Percentiles rank a stretch among this genome's conserved stretches.
These are phyloP conservation scores for Fistulifera pelliculosa DNA, from an alignment of 108 stramenopile species.

Conservation along the genomic window DNA sequence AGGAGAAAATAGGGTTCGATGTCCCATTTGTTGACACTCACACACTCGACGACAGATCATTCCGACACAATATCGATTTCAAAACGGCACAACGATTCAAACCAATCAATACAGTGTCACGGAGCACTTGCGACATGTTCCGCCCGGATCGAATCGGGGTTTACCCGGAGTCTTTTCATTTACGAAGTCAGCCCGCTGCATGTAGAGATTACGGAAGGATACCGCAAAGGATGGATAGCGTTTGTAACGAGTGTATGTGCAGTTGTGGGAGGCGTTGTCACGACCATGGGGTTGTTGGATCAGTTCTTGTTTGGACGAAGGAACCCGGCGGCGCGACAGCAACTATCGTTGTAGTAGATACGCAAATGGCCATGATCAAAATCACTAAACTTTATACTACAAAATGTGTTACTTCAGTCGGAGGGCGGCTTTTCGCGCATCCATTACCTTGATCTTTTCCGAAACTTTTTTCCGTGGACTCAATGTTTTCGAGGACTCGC, in stretches of 20 bases:
- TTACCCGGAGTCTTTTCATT: slow-evolving; percentile 95
- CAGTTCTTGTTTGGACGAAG: slow-evolving; percentile 29
- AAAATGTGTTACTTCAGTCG: too few relatives aligned
- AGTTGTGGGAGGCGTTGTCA: slow-evolving; percentile 80
- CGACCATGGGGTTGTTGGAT: slow-evolving; percentile 79
- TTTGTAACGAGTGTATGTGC: slow-evolving; percentile 85
- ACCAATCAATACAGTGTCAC: slow-evolving; percentile 96
- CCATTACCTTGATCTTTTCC: too few relatives aligned
- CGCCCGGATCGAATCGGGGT: slow-evolving; percentile 79
- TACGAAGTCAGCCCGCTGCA: slow-evolving; percentile 93
- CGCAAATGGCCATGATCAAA: too few relatives aligned
- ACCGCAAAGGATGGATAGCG: slow-evolving; percentile 68
- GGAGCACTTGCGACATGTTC: slow-evolving; percentile 92
- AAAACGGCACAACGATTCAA: slow-evolving; percentile 69
- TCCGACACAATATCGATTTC: slow-evolving; percentile 79
- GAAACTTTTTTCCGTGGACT: too few relatives aligned
- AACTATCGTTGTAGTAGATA: too few relatives aligned
- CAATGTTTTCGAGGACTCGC: too few relatives aligned
- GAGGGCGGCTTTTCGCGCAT: too few relatives aligned
- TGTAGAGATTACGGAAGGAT: slow-evolving; percentile 83
- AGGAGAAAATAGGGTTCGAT: not conserved
- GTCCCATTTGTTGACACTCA: not conserved
- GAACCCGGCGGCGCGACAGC: too few relatives aligned
- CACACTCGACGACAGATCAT: slow-evolving; percentile 64
- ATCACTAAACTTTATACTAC: too few relatives aligned